Conservation (phyloP, 306 rosid species). For the Ceratonia siliqua region DNA sequence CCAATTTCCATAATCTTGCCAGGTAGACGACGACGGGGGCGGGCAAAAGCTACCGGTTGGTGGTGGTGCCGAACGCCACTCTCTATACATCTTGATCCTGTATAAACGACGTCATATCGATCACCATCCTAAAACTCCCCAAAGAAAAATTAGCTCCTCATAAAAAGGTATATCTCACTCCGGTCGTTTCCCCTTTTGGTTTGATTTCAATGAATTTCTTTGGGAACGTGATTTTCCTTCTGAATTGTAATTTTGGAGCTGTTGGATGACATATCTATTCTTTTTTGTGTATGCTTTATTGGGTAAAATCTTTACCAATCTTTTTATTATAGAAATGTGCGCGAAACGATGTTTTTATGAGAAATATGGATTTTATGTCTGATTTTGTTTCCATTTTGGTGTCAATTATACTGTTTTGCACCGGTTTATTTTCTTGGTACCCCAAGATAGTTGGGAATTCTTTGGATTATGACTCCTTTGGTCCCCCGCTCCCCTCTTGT, state of each 20-base stretch:
- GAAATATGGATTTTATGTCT: conserved; percentile 11
- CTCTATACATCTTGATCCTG: neutral
- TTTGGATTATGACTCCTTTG: neutral
- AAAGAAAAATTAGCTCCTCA: conserved; percentile 8
- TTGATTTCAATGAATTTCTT: neutral
- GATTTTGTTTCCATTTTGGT: neutral
- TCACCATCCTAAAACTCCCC: conserved; percentile 26
- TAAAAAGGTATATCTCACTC: conserved; percentile 25
- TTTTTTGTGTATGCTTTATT: neutral
- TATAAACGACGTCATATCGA: conserved; percentile 16
- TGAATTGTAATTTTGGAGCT: conserved; percentile 24
- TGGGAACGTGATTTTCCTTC: neutral
- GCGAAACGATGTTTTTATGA: conserved; percentile 6
- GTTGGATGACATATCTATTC: neutral
- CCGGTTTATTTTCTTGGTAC: conserved; percentile 5
- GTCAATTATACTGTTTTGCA: neutral
- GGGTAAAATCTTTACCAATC: neutral
- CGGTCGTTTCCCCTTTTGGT: neutral
- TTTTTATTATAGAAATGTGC: neutral
- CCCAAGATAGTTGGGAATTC: conserved; percentile 1
- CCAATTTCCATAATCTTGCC: neutral
- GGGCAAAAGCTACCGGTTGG: conserved; percentile 25
- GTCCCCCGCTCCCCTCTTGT: neutral
- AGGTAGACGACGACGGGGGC: conserved; percentile 36
- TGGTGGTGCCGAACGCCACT: conserved; percentile 28